Evolutionary conservation across 768 basidiomycete species (phyloP), one percentile per base, ranked within the genome.

Genomic region (Serpula lacrymans): DNA sequence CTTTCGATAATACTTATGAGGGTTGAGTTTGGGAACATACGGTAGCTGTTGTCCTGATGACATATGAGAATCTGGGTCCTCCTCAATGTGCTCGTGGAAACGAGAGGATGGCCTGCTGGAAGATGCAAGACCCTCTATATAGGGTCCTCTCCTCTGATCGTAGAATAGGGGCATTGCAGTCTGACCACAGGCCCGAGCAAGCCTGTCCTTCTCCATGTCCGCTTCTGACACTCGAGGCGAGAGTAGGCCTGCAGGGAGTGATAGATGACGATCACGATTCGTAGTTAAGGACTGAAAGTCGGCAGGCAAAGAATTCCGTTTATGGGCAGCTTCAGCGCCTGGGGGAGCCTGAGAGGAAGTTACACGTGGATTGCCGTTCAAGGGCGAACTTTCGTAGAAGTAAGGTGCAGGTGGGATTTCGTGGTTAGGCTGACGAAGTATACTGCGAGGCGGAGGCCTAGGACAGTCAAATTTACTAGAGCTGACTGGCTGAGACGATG

Each of bases 111-210:
- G 37, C 16, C 5, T 6, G 12, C 29, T 21, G n/a, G 17, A 41
- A 34, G 22, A 16, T 23, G 27, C 37, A 45, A 33, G 41, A 37
- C 20, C 31, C 8, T 18, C n/a, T 14, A 14, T n/a, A 33, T 18
- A 18, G 31, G 6, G 27, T 28, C n/a, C n/a, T n/a, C n/a, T n/a
- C n/a, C n/a, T n/a, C n/a, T n/a, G n/a, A n/a, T n/a, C n/a, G n/a
- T n/a, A n/a, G n/a, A n/a, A n/a, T 28, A n/a, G n/a, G 27, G 20
- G n/a, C 7, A 32, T 28, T n/a, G 45, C 14, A 1, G 48, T 31
- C 20, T 58, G 53, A 10, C 59, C 56, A 13, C 58, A 60, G 6
- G 60, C 60, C 34, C 58, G 48, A 6, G 53, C 60, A 11, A 60
- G 33, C 41, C 58, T 49, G 26, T 60, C 59, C 3, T 46, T 43